These are phyloP conservation scores for Candida ortonii DNA, from an alignment of 805 yeast species.

Conservation along the genomic window DNA sequence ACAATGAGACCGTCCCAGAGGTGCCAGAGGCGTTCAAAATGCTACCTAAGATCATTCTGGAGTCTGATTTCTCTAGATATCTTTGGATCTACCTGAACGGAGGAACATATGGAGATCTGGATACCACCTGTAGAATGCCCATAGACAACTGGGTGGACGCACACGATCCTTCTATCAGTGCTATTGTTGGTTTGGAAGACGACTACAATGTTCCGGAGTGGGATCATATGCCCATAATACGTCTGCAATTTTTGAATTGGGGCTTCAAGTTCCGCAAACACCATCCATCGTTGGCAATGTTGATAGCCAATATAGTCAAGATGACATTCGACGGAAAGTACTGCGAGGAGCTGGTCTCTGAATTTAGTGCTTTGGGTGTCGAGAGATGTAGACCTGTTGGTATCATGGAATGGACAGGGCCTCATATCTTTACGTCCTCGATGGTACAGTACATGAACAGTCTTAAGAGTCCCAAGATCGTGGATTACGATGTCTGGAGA, in stretches of 20 bases:
- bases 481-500: conserved; percentile 11
- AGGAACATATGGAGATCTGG: conserved; percentile 54
- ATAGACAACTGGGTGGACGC: conserved; percentile 53
- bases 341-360: conserved; percentile 24
- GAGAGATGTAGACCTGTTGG: conserved; percentile 37
- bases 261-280: conserved; percentile 51
- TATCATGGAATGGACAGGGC: conserved; percentile 51
- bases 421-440: conserved; percentile 49
- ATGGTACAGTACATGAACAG: conserved; percentile 44
- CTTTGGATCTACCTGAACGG: conserved; percentile 47
- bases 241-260: conserved; percentile 54
- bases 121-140: conserved; percentile 40
- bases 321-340: conserved; percentile 38
- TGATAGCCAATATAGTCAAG: conserved; percentile 46
- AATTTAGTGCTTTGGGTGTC: conserved; percentile 24
- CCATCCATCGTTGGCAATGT: conserved; percentile 52
- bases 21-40: conserved; percentile 42
- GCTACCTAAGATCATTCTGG: conserved; percentile 46
- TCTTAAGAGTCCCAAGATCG: conserved; percentile 6
- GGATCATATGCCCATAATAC: conserved; percentile 39
- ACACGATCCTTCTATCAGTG: conserved; percentile 41
- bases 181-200: conserved; percentile 45
- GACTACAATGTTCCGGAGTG: conserved; percentile 46
- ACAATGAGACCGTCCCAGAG: conserved; percentile 37
- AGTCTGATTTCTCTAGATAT: conserved; percentile 51